Evolutionary conservation across 208 protist species (phyloP), one percentile per base, ranked within the genome.

Genomic region (Leishmania major): DNA sequence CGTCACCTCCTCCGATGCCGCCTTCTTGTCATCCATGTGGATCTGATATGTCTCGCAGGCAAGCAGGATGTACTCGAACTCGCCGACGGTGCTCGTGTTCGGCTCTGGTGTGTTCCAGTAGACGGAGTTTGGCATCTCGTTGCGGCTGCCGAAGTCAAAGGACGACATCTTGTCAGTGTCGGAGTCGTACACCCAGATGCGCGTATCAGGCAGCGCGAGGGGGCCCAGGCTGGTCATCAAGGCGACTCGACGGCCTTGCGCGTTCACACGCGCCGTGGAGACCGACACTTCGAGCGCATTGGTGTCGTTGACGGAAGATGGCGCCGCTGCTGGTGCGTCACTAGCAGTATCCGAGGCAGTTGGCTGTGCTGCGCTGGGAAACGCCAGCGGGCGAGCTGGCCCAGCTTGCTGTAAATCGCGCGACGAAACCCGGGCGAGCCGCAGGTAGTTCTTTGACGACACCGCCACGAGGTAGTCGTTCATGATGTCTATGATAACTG

Each of bases 91-190:
- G 86, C 87, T 96, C 22, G 90, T 91, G 86, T 96, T 97, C 11
- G 93, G 93, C 77, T 96, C 93, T 28, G 94, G 94, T 40, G 93
- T 96, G 80, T 98, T 97, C 94, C 94, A 97, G 86, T 95, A 96
- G 53, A 98, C 83, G 8, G 91, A 85, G 25, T 94, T 89, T 0
- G 93, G 95, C 49, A 95, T 86, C 81, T 97, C 93, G 11, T 90
- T 89, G 28, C 90, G 89, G 8, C 64, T 57, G 22, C 91, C 79
- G 81, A 98, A 98, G 84, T 98, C 95, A 80, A 92, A 96, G 83
- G 69, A 91, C 25, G 81, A 89, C 62, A 94, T 90, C 72, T 93
- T 90, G 82, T 98, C 95, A 4, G 89, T 97, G 87, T 98, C 95
- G n/a, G 88, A 87, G 88, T 98, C 92, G 85, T 95, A 98, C 28